Percentiles rank a stretch among this genome's conserved stretches.
phyloP scores from a whole-genome alignment of 2,329 filamentous ascomycete species.

The Pestalotiopsis sp. region DNA sequence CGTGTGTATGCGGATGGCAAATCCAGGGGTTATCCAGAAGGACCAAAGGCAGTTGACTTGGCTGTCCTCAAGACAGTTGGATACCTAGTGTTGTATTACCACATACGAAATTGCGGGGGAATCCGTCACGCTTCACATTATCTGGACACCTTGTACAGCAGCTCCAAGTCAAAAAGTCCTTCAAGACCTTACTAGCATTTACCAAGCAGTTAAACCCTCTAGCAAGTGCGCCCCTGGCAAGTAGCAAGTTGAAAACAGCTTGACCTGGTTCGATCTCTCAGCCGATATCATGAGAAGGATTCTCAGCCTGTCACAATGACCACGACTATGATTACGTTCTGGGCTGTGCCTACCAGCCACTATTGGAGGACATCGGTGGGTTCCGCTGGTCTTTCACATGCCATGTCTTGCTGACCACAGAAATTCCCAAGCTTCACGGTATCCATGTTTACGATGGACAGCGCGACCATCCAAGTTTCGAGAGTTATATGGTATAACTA shows the following conservation, averaged over 20 bases:
- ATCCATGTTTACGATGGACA: too few relatives aligned
- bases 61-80: too few relatives aligned
- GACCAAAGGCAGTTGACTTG: neutral
- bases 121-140: too few relatives aligned
- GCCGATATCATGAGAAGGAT: neutral
- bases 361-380: neutral
- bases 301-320: neutral
- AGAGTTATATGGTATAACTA: too few relatives aligned
- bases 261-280: neutral
- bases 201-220: neutral
- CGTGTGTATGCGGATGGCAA: too few relatives aligned
- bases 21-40: neutral
- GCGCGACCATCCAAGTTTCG: too few relatives aligned
- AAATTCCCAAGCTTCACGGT: too few relatives aligned
- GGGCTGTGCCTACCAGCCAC: neutral
- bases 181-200: neutral
- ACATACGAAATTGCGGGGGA: too few relatives aligned
- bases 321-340: neutral
- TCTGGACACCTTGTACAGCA: too few relatives aligned
- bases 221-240: neutral
- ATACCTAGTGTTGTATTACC: too few relatives aligned
- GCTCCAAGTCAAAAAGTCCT: neutral
- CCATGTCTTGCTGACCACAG: neutral
- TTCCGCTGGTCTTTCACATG: neutral
- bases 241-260: too few relatives aligned